Base-by-base conservation (phyloP, 768 basidiomycete genomes). In the Leccinum variicolor region DNA sequence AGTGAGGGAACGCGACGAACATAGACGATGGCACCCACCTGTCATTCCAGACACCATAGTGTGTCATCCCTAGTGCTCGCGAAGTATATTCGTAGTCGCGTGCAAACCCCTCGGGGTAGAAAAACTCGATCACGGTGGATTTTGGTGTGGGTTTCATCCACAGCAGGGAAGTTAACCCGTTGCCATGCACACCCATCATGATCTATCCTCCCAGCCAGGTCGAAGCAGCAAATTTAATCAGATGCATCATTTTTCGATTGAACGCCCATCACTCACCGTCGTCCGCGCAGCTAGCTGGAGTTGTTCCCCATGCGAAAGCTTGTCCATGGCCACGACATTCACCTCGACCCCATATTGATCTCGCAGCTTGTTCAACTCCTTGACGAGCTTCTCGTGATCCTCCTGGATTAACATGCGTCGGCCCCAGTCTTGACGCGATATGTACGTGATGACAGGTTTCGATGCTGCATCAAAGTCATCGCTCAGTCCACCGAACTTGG, bases 111-210 rank as follows among this genome's bases (percentile, higher is more conserved):
- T 80, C 79, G 0, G 88, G 88, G 71, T 79, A 91, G 72, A 94
- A 94, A 74, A 97, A 94, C 66, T 97, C 94, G 67, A 96, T 91
- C 31, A 97, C 92, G 0, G 94, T 93, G 31, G 91, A 82, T 17
- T 87, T 79, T 6, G 86, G 85, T 3, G 82, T 84, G 2, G 91
- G 89, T 23, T 89, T 87, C 94, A 96, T 97, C 94, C 93, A 97
- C 5, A 97, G 69, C 1, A 95, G 80, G 28, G 91, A 81, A 0
- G 93, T 95, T 39, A 97, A 71, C 31, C 92, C 94, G 67, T 97
- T 96, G 10, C 94, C 94, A 65, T 96, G 94, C 15, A 96, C 89
- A 56, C 94, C 94, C 82, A 95, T 88, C 86, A 96, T 82, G 65
- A 96, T 92, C 94, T 96, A 59, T 6, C 28, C 9, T n/a, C 33